Evolutionary conservation across 139 green algal genomes (phyloP), one percentile per base, ranked within the genome.

Genomic region (Nannochloris sp.): DNA sequence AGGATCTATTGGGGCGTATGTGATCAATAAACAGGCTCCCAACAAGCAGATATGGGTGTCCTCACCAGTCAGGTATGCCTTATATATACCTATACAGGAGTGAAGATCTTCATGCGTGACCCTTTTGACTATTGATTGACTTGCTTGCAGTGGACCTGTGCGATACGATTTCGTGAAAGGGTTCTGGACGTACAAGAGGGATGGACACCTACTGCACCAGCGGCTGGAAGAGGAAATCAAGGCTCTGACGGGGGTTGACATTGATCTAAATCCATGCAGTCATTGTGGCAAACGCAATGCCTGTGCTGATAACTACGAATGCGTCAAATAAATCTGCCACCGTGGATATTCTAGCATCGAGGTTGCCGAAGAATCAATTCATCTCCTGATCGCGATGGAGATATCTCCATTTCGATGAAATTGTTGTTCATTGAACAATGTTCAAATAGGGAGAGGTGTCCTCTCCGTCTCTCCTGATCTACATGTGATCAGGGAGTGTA

Each of bases 21-120:
- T 98, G 1, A 78, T 97, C 46, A 98, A 98, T 81, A 98, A 98
- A 72, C 93, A 98, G 73, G 82, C 84, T 5, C 91, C 91, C 23
- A 98, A 98, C 77, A 80, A 80, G 12, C 91, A 98, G 72, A 91
- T 98, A 17, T 98, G 93, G 93, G 65, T 93, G 62, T 96, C 89
- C 3, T 97, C 90, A 0, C 93, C 93, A 2, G 67, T 98, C 17
- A 53, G 46, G 46, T 53, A 23, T 28, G 46, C 46, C 9, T 26
- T 53, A 5, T 11, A 28, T 49, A 10, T 12, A 49, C 12, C 11
- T 23, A 23, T 23, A 23, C 20, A 23, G 20, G 20, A 23, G 20
- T 23, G 20, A 23, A 23, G 20, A 23, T 23, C 20, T 59, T n/a
- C 49, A 29, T 23, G 26, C 49, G 36, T 13, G n/a, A 12, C 33